Evolutionary conservation across 2,329 filamentous ascomycete species (phyloP), one percentile per base, ranked within the genome.

Genomic region (Diaporthe vexans): DNA sequence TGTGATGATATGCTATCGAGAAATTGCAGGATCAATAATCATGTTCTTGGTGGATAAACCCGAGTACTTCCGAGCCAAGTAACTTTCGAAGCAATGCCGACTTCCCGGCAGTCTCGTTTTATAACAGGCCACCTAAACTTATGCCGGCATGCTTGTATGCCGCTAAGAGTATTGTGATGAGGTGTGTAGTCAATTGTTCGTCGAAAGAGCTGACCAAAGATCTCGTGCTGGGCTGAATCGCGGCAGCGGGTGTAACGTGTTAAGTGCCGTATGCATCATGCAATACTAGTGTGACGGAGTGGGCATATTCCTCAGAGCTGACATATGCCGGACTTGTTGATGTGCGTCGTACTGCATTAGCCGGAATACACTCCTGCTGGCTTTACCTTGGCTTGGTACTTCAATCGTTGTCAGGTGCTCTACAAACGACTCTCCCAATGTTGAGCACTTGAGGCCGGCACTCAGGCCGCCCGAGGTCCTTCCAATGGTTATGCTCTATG

Each of bases 221-320:
- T 67, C 29, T 52, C 46, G 33, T 67, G n/a, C 26, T 21, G 21
- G 46, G n/a, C 46, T 9, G 11, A 10, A 26, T 24, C 13, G 46
- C 52, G 29, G 1, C 6, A 52, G 21, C 37, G 29, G 17, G 51
- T 65, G 63, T 19, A 52, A 35, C 46, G 33, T 65, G 40, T 48
- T 24, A 51, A 52, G 10, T 24, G 15, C 40, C 40, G 17, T 19
- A 35, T 37, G 63, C n/a, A 67, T 37, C 21, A 26, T 67, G 61
- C 21, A 48, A 67, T 67, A 26, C n/a, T 26, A 48, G 63, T 67
- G 43, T 26, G 63, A 67, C 61, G 37, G 29, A 37, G 37, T 46
- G 26, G 29, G 21, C 61, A 35, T 51, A 46, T 24, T 24, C 19
- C 43, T 35, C 17, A 11, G 11, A 48, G 40, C 40, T 48, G 5